Conservation (phyloP, 2,329 filamentous ascomycete genomes). For the Neoascochyta sp. region DNA sequence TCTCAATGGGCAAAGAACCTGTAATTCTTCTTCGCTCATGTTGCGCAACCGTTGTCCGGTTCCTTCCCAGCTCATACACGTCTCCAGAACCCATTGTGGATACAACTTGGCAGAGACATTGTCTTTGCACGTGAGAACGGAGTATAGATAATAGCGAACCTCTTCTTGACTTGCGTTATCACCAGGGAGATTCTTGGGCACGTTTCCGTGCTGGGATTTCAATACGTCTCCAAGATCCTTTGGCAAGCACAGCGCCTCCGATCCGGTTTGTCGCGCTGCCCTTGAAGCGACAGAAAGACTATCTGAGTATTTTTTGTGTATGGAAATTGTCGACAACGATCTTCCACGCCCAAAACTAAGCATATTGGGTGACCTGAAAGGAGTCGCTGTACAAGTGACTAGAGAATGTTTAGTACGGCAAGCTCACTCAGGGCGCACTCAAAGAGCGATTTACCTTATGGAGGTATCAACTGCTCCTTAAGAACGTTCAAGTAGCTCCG, state of each 20-base stretch:
- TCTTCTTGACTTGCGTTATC: conserved; percentile 7
- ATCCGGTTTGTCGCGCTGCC: conserved; percentile 2
- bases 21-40: conserved; percentile 5
- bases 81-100: conserved; percentile 28
- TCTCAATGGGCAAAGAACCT: conserved; percentile 10
- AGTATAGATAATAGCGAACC: conserved; percentile 20
- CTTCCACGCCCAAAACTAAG: not conserved
- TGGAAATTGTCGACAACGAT: not conserved
- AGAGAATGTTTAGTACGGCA: too few relatives aligned
- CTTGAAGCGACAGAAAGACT: conserved; percentile 1
- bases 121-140: conserved; percentile 13
- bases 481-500: too few relatives aligned
- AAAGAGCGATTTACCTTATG: too few relatives aligned
- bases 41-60: conserved; percentile 11
- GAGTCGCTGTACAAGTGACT: too few relatives aligned
- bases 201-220: too few relatives aligned
- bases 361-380: too few relatives aligned
- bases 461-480: too few relatives aligned
- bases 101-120: conserved; percentile 9
- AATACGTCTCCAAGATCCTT: too few relatives aligned
- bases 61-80: conserved; percentile 16
- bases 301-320: not conserved
- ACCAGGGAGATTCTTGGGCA: conserved; percentile 6
- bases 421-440: too few relatives aligned
- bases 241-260: not conserved